These are phyloP conservation scores for Phytophthora vignae DNA, from an alignment of 352 stramenopile genomes.

Conservation along the genomic window DNA sequence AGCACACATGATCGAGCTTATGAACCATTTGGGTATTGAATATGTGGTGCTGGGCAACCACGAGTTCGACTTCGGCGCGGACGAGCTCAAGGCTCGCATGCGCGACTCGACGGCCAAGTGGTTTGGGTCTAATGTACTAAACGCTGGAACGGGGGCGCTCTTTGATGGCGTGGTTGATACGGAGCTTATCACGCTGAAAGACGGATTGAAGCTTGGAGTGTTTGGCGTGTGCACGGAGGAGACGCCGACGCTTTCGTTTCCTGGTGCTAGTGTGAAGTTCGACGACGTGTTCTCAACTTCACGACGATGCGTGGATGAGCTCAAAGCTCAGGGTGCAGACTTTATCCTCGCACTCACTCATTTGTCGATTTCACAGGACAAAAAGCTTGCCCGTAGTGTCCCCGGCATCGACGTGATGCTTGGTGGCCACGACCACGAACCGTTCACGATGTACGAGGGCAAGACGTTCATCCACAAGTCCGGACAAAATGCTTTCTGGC, in stretches of 20 bases:
- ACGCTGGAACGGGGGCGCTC: constrained; percentile 43
- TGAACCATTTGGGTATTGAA: constrained; percentile 77
- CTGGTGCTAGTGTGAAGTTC: constrained; percentile 57
- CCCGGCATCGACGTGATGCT: constrained; percentile 88
- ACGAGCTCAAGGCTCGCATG: constrained; percentile 64
- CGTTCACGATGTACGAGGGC: constrained; percentile 82
- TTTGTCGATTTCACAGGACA: constrained; percentile 80
- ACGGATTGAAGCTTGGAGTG: constrained; percentile 67
- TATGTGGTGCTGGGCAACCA: constrained; percentile 86
- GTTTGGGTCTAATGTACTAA: constrained; percentile 77
- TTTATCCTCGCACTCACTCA: constrained; percentile 90
- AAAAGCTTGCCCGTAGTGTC: constrained; percentile 64
- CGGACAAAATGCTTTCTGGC: constrained; percentile 89
- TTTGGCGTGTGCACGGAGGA: constrained; percentile 81
- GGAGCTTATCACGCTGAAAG: constrained; percentile 53
- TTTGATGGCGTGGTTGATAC: constrained; percentile 59
- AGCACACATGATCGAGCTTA: constrained; percentile 79
- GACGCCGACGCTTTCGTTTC: constrained; percentile 56
- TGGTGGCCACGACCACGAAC: constrained; percentile 93
- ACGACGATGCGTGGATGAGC: constrained; percentile 62
- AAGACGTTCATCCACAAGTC: constrained; percentile 92
- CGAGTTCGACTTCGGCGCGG: constrained; percentile 79
- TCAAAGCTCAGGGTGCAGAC: constrained; percentile 74
- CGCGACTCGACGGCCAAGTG: constrained; percentile 69
- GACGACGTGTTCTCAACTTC: constrained; percentile 57